phyloP scores from a whole-genome alignment of 148 eudicot genomes.

The Fagopyrum esculentum region DNA sequence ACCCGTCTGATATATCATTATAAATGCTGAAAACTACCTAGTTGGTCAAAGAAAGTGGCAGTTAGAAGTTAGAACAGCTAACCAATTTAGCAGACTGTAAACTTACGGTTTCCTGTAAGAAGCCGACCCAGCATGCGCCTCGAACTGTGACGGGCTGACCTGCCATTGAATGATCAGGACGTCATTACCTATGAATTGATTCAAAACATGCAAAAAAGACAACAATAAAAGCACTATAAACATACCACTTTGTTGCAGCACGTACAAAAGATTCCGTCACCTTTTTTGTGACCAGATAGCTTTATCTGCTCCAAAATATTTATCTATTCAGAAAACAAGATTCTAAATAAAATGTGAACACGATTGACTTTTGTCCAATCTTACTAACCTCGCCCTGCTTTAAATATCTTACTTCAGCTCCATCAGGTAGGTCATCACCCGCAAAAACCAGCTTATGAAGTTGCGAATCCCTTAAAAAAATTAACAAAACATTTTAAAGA shows the following conservation, averaged over 20 bases:
- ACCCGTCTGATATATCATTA: not conserved
- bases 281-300: conserved; percentile 53
- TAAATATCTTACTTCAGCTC: conserved; percentile 21
- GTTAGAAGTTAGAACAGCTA: no score
- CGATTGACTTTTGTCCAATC: not conserved
- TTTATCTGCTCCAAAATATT: conserved; percentile 39
- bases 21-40: not conserved
- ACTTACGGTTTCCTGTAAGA: conserved; percentile 88
- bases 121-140: conserved; percentile 91
- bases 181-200: not conserved
- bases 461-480: not conserved
- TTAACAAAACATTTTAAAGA: not conserved
- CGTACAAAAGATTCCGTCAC: conserved; percentile 51
- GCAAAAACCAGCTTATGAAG: not conserved
- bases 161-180: conserved; percentile 21
- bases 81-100: not conserved
- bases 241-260: conserved; percentile 64
- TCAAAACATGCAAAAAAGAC: not conserved
- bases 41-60: not conserved
- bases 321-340: conserved; percentile 9
- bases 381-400: conserved; percentile 23
- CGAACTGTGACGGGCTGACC: conserved; percentile 89
- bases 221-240: not conserved
- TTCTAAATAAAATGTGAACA: not conserved
- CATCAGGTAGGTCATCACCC: conserved; percentile 5